phyloP scores from a whole-genome alignment of 306 rosid genomes.

The Pyrus pyrifolia region DNA sequence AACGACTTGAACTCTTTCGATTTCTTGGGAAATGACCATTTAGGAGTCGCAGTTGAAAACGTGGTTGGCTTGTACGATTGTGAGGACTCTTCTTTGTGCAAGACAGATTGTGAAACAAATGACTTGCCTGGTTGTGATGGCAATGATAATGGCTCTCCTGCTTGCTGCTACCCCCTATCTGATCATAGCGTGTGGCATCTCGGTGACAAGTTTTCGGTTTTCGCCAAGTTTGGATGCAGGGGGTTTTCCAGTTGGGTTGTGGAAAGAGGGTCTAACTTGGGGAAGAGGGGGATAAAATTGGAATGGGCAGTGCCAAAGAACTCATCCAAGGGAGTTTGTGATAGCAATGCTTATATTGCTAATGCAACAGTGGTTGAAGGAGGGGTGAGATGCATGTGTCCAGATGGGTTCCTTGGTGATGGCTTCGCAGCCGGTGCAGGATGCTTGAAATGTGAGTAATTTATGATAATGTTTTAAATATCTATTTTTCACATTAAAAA shows the following conservation, averaged over 20 bases:
- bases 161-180: slow-evolving; percentile 82
- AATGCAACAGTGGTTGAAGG: slow-evolving; percentile 57
- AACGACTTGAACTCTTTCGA: slow-evolving; percentile 64
- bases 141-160: slow-evolving; percentile 43
- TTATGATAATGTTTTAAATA: not conserved
- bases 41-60: slow-evolving; percentile 67
- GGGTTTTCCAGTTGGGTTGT: slow-evolving; percentile 92
- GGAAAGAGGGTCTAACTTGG: slow-evolving; percentile 44
- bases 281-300: slow-evolving; percentile 76
- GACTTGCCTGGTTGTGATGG: slow-evolving; percentile 68
- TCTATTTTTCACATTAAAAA: not conserved
- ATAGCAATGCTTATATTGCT: slow-evolving; percentile 36
- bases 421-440: slow-evolving; percentile 75
- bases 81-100: slow-evolving; percentile 86
- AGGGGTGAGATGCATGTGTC: slow-evolving; percentile 65
- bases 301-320: slow-evolving; percentile 84
- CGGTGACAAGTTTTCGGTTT: slow-evolving; percentile 61
- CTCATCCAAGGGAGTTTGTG: slow-evolving; percentile 46
- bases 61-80: slow-evolving; percentile 84
- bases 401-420: slow-evolving; percentile 70
- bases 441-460: slow-evolving; percentile 60
- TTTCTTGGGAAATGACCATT: slow-evolving; percentile 34
- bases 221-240: slow-evolving; percentile 78
- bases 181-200: slow-evolving; percentile 72
- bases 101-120: slow-evolving; percentile 61